Percentiles rank a stretch among this genome's conserved stretches.
These are phyloP conservation scores for Oryza glaberrima DNA, from an alignment of 176 grass and related monocot genomes.

Conservation along the genomic window DNA sequence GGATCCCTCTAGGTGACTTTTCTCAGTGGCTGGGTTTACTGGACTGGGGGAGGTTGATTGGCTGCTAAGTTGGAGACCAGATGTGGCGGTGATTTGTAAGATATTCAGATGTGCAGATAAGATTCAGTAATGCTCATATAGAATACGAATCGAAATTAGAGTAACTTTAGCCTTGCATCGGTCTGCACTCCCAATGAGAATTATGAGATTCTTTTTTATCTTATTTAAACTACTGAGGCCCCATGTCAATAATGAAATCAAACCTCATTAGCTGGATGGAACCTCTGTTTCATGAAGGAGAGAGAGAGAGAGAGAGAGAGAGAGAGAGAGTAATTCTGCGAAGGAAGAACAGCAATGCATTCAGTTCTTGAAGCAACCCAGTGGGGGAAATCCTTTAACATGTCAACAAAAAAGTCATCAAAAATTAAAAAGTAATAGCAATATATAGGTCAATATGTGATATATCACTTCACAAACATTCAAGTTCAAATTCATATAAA, in stretches of 20 bases:
- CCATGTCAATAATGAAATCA: conserved; percentile 1
- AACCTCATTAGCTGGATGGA: neutral
- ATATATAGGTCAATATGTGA: too few species aligned
- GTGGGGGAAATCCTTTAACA: too few species aligned
- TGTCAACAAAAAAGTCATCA: too few species aligned
- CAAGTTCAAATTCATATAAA: too few species aligned
- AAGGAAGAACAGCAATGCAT: too few species aligned
- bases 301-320: too few species aligned
- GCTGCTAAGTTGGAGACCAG: conserved; percentile 27
- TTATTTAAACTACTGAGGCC: neutral
- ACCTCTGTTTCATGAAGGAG: neutral
- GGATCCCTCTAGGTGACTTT: neutral
- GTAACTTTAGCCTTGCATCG: neutral
- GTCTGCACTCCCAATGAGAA: neutral
- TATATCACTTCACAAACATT: too few species aligned
- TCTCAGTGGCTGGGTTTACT: conserved; percentile 22
- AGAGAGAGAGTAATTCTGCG: too few species aligned
- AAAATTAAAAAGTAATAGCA: too few species aligned
- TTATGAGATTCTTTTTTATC: neutral
- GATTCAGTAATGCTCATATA: neutral
- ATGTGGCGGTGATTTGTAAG: neutral
- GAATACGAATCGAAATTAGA: neutral
- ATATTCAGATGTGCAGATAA: neutral
- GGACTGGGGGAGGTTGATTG: conserved; percentile 33
- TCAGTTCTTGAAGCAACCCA: too few species aligned